Conservation (phyloP, 148 eudicot genomes). For the Gaultheria prostrata region DNA sequence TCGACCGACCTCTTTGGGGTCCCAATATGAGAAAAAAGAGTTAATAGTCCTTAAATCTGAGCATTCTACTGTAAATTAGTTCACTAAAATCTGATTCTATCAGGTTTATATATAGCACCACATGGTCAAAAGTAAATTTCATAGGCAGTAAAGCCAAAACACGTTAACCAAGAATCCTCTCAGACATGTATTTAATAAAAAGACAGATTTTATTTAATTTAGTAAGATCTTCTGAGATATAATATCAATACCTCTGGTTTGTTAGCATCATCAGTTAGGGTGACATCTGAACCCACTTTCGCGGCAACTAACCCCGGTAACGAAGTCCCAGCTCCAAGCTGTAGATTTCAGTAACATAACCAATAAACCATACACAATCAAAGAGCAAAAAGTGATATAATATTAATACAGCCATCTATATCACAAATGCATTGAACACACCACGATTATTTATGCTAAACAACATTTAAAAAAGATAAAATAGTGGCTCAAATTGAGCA, state of each 20-base stretch:
- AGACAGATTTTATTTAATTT: too few relatives aligned
- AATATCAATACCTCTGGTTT: slow-evolving; percentile 52
- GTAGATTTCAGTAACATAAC: slow-evolving; percentile 15
- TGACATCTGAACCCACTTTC: slow-evolving; percentile 83
- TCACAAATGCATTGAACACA: not conserved
- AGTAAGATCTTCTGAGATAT: too few relatives aligned
- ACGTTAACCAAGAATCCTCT: not conserved
- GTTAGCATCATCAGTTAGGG: slow-evolving; percentile 62
- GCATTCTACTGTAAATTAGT: not conserved
- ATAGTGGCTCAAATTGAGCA: not conserved
- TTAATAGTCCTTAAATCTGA: not conserved
- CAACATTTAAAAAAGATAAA: not conserved
- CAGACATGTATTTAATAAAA: not conserved
- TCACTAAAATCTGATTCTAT: not conserved
- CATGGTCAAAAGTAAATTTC: not conserved
- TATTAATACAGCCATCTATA: not conserved
- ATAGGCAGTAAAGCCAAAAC: not conserved
- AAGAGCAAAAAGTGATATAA: not conserved
- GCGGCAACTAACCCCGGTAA: slow-evolving; percentile 97
- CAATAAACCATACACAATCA: not conserved
- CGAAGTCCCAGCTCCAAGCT: slow-evolving; percentile 97
- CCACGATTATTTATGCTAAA: too few relatives aligned
- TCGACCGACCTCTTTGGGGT: not conserved
- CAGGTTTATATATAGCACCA: not conserved
- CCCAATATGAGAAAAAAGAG: not conserved